Base-by-base conservation (phyloP, 2,329 filamentous ascomycete genomes). In the Colletotrichum phormii region DNA sequence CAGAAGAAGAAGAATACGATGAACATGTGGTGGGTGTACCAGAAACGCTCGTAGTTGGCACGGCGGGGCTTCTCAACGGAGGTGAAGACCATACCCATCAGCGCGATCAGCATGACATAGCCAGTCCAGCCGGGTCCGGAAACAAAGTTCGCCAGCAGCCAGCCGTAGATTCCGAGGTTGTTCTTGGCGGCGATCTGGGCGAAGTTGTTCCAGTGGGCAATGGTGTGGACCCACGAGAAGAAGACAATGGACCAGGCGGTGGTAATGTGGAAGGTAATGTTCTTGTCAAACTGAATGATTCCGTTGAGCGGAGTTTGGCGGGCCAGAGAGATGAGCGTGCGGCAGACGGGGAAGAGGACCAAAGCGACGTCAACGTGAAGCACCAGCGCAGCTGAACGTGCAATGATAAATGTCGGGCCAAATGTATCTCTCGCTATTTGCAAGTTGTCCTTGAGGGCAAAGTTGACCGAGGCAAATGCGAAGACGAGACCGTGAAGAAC, bases 11-110 rank as follows among this genome's bases (percentile, higher is more conserved):
- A 97, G 88, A 97, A 97, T 75, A 96, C 79, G 82, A 96, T 90
- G 81, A 97, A 97, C 81, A 97, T 89, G 84, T 97, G 94, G 83
- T 97, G 94, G 1, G 93, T 94, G 82, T 95, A 95, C 94, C 94
- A 97, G 87, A 97, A 97, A 31, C 94, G 92, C 82, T 96, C 94
- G 81, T 94, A 96, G 84, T 97, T 95, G 74, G 92, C 92, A 66
- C 94, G 90, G 63, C 94, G 89, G 11, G 91, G 90, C 85, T 94
- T 94, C 84, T 96, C 94, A 15, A 93, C 86, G 9, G 93, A 94
- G 0, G 94, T 97, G 31, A 91, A 78, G 3, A 93, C 92, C 88
- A 97, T 97, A 64, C 91, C 90, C 87, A 93, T 95, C 62, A 97
- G 84, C 9, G 92, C 89, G 71, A 93, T 87, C 75, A 97, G 85